These are phyloP conservation scores for Dactylis glomerata DNA, from an alignment of 176 grass and related monocot species.

Conservation along the genomic window DNA sequence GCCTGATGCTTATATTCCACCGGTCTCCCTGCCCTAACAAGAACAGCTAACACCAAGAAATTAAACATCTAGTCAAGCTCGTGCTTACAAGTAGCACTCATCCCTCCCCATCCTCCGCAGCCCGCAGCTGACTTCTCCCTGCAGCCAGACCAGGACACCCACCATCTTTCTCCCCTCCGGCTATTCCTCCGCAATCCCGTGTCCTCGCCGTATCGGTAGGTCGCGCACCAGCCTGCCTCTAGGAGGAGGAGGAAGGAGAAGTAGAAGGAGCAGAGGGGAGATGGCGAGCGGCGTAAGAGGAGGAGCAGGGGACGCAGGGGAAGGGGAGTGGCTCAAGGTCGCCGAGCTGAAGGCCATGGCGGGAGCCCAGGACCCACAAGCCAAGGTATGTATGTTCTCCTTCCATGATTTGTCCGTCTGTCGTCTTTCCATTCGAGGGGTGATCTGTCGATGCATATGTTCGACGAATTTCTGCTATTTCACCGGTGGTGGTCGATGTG, in stretches of 20 bases:
- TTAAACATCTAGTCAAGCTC: background rate
- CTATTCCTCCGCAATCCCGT: background rate
- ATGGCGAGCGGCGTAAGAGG: slow-evolving; percentile 7
- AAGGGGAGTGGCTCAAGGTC: slow-evolving; percentile 47
- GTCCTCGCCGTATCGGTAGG: background rate
- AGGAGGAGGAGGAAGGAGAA: background rate
- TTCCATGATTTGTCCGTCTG: background rate
- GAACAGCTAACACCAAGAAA: background rate
- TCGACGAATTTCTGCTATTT: background rate
- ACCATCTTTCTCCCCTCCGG: background rate
- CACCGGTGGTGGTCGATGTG: background rate
- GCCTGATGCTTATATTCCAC: background rate
- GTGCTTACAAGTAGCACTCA: background rate
- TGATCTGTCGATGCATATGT: background rate
- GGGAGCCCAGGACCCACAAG: slow-evolving; percentile 30
- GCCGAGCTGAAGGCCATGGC: slow-evolving; percentile 37
- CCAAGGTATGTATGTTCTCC: slow-evolving; percentile 30
- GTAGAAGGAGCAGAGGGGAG: background rate
- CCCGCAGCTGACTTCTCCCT: background rate
- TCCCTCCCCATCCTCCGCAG: background rate
- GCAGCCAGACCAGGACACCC: background rate
- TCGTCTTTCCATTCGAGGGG: background rate
- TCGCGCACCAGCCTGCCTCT: background rate
- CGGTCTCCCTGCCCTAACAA: background rate
- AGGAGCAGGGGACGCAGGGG: slow-evolving; percentile 24